A percentile compares a stretch with the other conserved stretches of the same genome.
Evolutionary conservation across 257 asterid genomes (phyloP).

Genomic region (Voacanga thouarsii): DNA sequence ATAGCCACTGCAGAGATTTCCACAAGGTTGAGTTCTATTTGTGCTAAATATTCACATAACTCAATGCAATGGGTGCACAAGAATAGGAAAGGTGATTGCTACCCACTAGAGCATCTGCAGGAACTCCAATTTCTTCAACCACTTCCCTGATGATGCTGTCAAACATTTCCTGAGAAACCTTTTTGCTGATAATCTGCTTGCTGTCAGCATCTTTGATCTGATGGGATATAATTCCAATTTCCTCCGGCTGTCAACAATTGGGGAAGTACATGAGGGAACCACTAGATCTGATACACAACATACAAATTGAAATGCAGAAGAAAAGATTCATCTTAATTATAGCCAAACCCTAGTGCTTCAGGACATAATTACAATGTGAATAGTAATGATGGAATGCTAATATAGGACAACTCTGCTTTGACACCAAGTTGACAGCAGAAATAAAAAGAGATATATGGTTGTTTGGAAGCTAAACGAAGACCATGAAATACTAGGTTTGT

Average conservation of each 20-base stretch:
- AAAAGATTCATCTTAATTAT: not conserved
- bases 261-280: not conserved
- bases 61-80: not conserved
- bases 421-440: too few species aligned
- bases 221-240: constrained; percentile 56
- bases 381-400: not conserved
- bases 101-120: constrained; percentile 63
- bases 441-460: too few species aligned
- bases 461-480: too few species aligned
- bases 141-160: constrained; percentile 90
- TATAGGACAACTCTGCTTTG: not conserved
- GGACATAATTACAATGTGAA: not conserved
- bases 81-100: not conserved
- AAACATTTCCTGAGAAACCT: constrained; percentile 86
- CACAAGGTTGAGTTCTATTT: not conserved
- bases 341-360: not conserved
- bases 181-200: constrained; percentile 38
- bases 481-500: too few species aligned
- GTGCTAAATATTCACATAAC: not conserved
- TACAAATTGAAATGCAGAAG: not conserved
- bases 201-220: constrained; percentile 29
- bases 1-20: not conserved
- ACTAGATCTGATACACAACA: not conserved
- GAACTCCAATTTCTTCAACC: constrained; percentile 96
- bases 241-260: constrained; percentile 66